Evolutionary conservation across 192 early-diverging fungal genomes (phyloP), one percentile per base, ranked within the genome.

Genomic region (Chytriomyces hyalinus): DNA sequence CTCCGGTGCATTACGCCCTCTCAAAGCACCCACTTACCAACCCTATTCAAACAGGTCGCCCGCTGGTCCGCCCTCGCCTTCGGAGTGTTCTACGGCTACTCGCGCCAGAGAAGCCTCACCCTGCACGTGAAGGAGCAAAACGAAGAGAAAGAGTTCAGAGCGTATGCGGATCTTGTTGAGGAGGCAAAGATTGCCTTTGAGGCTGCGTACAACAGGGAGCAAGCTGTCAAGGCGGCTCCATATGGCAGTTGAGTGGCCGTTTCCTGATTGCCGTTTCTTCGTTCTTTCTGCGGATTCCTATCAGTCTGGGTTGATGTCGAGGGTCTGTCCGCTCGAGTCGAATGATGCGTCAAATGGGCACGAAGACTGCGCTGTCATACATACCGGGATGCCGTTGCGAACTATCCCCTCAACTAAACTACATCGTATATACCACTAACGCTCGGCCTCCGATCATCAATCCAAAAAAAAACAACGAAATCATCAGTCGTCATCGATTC

Each of bases 161-260:
- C 77, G 43, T 78, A 88, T 73, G 73, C 77, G 28, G 84, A 78
- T 49, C 80, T 88, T 67, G 79, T 86, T 51, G 85, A 88, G 70
- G 87, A 88, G 79, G 85, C 69, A 49, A 85, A 85, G 71, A 45
- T 88, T 73, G 85, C 85, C 22, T 88, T 82, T 69, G 85, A 86
- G 75, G 85, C 84, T 43, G 73, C 85, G 48, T 73, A 78, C 73
- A 81, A 83, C 79, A 65, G 84, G 61, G 83, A 87, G 68, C 68
- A 82, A 78, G 82, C 81, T 51, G 81, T 70, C 5, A 59, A 80
- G 51, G 87, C 85, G 44, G 72, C 64, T 49, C 78, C 78, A 68
- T 80, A 68, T 65, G 85, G 83, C 76, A 76, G 87, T 87, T 74
- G 49, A 75, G 73, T 75, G 22, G 36, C 36, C 36, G 36, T 36